phyloP scores from a whole-genome alignment of 106 monocot species.

The Dendrobium huoshanense region DNA sequence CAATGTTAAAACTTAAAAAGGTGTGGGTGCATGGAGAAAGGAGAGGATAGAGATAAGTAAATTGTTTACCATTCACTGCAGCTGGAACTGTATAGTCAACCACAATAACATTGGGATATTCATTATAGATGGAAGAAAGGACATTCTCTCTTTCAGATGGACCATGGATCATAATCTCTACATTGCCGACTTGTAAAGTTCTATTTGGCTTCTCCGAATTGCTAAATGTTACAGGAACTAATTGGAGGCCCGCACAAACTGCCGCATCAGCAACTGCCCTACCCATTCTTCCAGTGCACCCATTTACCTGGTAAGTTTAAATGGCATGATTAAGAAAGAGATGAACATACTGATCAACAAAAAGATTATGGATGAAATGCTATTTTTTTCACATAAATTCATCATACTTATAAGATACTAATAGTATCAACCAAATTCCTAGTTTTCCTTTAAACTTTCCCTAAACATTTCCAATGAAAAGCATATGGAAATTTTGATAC shows the following conservation, averaged over 20 bases:
- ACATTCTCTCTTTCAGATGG: constrained; percentile 55
- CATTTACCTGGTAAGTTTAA: constrained; percentile 27
- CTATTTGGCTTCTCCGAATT: constrained; percentile 29
- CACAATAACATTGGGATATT: constrained; percentile 66
- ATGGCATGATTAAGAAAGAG: background rate
- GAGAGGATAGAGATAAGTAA: background rate
- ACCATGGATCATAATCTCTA: constrained; percentile 44
- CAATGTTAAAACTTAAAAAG: background rate
- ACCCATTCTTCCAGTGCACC: constrained; percentile 51
- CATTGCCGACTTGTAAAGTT: constrained; percentile 42
- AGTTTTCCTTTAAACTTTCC: background rate
- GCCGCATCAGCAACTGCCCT: constrained; percentile 40
- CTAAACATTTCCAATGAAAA: constrained; percentile 5
- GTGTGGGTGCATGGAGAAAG: background rate
- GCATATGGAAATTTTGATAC: background rate
- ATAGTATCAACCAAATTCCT: background rate
- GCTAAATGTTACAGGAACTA: constrained; percentile 61
- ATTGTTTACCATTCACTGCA: constrained; percentile 42
- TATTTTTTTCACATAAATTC: background rate
- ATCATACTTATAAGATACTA: background rate
- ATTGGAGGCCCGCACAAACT: constrained; percentile 34
- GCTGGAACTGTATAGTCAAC: constrained; percentile 71
- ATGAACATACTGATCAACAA: background rate
- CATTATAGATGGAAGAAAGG: constrained; percentile 47
- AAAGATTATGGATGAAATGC: background rate